Conservation (phyloP, 257 asterid species). For the Salvia rosmarinus region DNA sequence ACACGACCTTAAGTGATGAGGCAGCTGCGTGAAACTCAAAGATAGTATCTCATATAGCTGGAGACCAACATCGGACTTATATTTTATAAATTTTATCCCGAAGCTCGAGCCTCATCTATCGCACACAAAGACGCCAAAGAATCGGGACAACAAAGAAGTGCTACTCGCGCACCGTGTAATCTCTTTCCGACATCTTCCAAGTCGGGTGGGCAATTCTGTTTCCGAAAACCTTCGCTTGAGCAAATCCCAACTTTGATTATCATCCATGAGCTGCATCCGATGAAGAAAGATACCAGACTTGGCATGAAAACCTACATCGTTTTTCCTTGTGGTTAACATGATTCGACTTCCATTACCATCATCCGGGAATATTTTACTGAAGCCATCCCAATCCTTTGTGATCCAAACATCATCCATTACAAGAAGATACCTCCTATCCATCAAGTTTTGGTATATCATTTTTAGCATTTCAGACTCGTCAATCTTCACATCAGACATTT, state of each 20-base stretch:
- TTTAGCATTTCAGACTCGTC: background rate
- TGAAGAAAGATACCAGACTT: background rate
- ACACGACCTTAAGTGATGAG: constrained; percentile 30
- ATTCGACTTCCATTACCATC: background rate
- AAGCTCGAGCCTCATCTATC: background rate
- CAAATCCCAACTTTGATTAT: constrained; percentile 9
- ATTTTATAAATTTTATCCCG: background rate
- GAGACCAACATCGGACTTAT: background rate
- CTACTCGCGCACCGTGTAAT: background rate
- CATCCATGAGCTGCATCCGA: constrained; percentile 5
- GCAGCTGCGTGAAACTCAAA: constrained; percentile 12
- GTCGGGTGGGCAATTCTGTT: background rate
- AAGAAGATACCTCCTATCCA: constrained; percentile 5
- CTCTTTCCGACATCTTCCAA: constrained; percentile 5
- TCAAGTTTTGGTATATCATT: background rate
- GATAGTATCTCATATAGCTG: constrained; percentile 10
- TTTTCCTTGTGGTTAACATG: too few relatives aligned
- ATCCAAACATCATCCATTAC: constrained; percentile 12
- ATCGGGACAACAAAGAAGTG: background rate
- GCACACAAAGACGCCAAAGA: constrained; percentile 3
- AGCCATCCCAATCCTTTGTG: too few relatives aligned
- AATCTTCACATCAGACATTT: too few relatives aligned
- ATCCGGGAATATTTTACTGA: too few relatives aligned
- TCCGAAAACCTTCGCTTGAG: constrained; percentile 6
- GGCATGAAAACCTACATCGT: background rate